Conservation (phyloP, 805 yeast species). For the Blastobotrys mokoenaii region DNA sequence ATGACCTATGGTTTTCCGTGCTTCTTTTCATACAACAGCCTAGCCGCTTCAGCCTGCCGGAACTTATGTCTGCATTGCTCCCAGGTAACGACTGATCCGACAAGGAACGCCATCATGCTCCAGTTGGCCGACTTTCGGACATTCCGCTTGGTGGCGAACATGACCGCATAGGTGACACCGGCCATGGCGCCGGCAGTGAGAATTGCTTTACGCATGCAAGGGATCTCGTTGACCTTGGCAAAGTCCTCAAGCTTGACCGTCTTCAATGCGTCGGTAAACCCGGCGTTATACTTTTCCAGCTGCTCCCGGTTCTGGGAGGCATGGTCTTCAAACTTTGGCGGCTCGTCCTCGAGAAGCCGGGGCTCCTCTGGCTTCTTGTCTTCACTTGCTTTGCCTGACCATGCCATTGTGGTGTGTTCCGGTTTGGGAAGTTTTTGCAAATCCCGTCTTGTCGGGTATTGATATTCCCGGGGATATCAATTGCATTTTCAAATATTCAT, state of each 20-base stretch:
- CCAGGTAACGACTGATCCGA: constrained; percentile 84
- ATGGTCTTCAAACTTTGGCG: constrained; percentile 25
- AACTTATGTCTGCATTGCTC: constrained; percentile 80
- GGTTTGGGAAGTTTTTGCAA: no score
- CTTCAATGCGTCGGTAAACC: constrained; percentile 16
- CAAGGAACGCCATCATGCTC: constrained; percentile 69
- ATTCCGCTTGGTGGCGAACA: constrained; percentile 20
- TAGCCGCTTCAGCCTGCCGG: constrained; percentile 27
- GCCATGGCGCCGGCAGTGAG: constrained; percentile 29
- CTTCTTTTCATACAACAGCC: not conserved
- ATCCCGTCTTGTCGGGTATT: no score
- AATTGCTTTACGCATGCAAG: constrained; percentile 32
- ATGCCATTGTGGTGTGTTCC: no score
- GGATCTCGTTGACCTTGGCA: constrained; percentile 24
- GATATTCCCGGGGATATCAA: no score
- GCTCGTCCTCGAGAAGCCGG: constrained; percentile 24
- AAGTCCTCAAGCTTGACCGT: constrained; percentile 26
- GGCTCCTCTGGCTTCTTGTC: constrained; percentile 7
- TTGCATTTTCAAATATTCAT: no score
- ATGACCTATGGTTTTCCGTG: no score
- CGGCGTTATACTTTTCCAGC: constrained; percentile 7
- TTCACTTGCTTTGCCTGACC: no score
- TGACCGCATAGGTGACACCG: constrained; percentile 23
- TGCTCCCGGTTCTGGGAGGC: constrained; percentile 9
- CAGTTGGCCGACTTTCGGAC: constrained; percentile 57